Base-by-base conservation (phyloP, 2,329 filamentous ascomycete genomes). In the Fusarium poae region DNA sequence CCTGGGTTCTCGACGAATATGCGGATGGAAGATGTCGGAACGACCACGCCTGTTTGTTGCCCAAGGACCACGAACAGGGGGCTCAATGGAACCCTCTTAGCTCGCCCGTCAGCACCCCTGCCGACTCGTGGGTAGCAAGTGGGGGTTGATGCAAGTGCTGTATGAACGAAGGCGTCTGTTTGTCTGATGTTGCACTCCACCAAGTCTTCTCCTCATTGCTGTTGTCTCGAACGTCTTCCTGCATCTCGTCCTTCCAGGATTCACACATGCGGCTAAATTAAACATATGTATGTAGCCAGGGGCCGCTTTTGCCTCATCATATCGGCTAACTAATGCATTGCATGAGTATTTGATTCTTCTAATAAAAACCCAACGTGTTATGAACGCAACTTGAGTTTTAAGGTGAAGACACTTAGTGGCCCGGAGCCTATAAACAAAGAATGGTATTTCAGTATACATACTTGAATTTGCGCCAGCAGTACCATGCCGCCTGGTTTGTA, bases 141-240 rank as follows among this genome's bases (percentile, higher is more conserved):
- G 72, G 72, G 72, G 72, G 72, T 72, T 64, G 63, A 74, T 74
- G 72, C 72, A 56, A 72, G 72, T 74, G 72, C 71, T 72, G 27
- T 27, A 62, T 54, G 42, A 50, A 37, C 50, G 52, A 57, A 54
- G 62, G 34, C 23, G 12, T 40, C 18, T 27, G 40, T 43, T 18
- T 50, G 18, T 25, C 30, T 35, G 23, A 59, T 57, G 61, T 61
- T 60, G 39, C 51, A 27, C 58, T 67, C 68, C 70, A 58, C 62
- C 57, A 42, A 39, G 23, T 25, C 34, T 44, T 42, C 45, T 57
- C 62, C 65, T 67, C 57, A 69, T 62, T 52, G 56, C 35, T 62
- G 39, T 53, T 64, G 69, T 62, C 65, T 74, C 65, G 39, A 74
- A 46, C 65, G 61, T 72, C 51, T 56, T 51, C 40, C 46, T 67